Conservation (phyloP, 1,139 yeast species). For the Protomyces macrosporus region DNA sequence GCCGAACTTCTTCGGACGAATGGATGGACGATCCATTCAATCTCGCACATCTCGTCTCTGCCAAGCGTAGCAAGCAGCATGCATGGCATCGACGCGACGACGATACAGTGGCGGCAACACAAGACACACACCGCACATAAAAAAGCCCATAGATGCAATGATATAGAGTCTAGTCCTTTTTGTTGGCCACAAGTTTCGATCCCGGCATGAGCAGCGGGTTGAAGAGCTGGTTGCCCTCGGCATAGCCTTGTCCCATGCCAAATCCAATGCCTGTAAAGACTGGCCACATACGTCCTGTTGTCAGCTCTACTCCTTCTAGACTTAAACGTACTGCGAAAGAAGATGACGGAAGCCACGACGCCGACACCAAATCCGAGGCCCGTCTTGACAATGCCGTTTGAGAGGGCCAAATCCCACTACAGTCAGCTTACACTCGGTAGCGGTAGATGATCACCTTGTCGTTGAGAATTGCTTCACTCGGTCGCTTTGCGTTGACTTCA, state of each 20-base stretch:
- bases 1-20: neutral
- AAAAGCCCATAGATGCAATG: too few relatives aligned
- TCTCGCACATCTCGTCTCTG: neutral
- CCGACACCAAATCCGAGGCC: slow-evolving; percentile 98
- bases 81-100: neutral
- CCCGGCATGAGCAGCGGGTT: slow-evolving; percentile 27
- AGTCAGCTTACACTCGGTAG: neutral
- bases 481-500: slow-evolving; percentile 31
- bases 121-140: too few relatives aligned
- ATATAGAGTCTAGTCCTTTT: slow-evolving; percentile 1
- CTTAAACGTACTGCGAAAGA: slow-evolving; percentile 59
- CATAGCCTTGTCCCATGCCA: slow-evolving; percentile 29
- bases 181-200: slow-evolving; percentile 13
- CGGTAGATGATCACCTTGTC: slow-evolving; percentile 49
- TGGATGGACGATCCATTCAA: neutral
- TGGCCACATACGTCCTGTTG: slow-evolving; percentile 30
- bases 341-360: slow-evolving; percentile 82
- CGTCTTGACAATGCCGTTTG: slow-evolving; percentile 89
- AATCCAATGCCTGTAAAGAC: slow-evolving; percentile 30
- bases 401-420: slow-evolving; percentile 91
- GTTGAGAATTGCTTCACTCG: slow-evolving; percentile 67
- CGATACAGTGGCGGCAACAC: neutral
- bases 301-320: neutral
- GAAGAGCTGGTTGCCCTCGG: slow-evolving; percentile 29
- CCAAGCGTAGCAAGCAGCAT: neutral